phyloP scores from a whole-genome alignment of 2,329 filamentous ascomycete genomes.

The Aspergillus calidoustus region DNA sequence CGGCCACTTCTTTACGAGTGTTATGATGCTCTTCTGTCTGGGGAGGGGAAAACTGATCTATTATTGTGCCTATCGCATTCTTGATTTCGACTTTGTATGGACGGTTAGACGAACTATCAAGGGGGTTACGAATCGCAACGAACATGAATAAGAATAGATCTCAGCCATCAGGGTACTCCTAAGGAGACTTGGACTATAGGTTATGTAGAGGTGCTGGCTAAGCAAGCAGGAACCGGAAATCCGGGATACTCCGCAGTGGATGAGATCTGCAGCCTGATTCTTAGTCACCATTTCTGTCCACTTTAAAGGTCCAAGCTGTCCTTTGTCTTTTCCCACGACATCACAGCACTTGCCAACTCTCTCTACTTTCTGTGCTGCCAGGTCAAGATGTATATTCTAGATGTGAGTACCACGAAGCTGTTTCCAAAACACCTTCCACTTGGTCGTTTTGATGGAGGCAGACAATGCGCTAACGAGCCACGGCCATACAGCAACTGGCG shows the following conservation, averaged over 20 bases:
- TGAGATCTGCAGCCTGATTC: conserved; percentile 10
- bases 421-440: neutral
- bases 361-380: conserved; percentile 25
- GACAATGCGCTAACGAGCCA: neutral
- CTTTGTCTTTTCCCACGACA: conserved; percentile 19
- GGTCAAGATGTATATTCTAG: conserved; percentile 41
- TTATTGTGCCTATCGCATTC: conserved; percentile 26
- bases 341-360: conserved; percentile 18
- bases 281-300: neutral
- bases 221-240: neutral
- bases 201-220: neutral
- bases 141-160: conserved; percentile 13
- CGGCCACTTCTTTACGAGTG: conserved; percentile 35
- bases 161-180: neutral
- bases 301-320: conserved; percentile 5
- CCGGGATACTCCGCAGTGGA: neutral
- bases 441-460: neutral
- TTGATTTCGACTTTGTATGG: conserved; percentile 20
- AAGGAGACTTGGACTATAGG: neutral
- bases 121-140: conserved; percentile 23
- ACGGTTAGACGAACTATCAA: conserved; percentile 18
- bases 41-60: conserved; percentile 31
- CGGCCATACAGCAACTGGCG: conserved; percentile 65
- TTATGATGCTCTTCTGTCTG: conserved; percentile 39
- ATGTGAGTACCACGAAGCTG: conserved; percentile 30